These are phyloP conservation scores for Pyrus communis DNA, from an alignment of 306 rosid species.

Conservation along the genomic window DNA sequence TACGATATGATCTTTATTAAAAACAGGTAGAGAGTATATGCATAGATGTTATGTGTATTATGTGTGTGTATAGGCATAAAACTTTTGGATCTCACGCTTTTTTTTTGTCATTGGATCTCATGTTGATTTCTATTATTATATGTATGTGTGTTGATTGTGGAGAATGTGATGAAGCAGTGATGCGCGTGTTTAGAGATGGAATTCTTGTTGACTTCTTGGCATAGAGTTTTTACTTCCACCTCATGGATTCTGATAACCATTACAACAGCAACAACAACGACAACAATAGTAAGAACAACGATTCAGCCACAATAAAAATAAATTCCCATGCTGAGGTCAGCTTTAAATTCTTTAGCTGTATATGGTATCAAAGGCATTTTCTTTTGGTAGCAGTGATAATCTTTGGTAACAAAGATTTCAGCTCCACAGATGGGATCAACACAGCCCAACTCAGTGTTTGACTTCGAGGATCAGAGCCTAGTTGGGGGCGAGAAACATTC, in stretches of 20 bases:
- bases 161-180: conserved; percentile 15
- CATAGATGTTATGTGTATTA: background rate
- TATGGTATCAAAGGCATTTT: background rate
- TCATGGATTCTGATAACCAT: conserved; percentile 19
- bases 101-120: too few species aligned
- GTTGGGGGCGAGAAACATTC: conserved; percentile 28
- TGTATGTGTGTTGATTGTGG: conserved; percentile 6
- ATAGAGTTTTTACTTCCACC: conserved; percentile 3
- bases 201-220: conserved; percentile 17
- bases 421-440: conserved; percentile 29
- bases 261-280: background rate
- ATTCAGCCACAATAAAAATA: conserved; percentile 10
- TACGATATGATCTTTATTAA: background rate
- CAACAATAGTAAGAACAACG: background rate
- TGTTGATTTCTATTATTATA: too few species aligned
- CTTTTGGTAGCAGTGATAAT: background rate
- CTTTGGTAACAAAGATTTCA: background rate
- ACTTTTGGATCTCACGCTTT: too few species aligned
- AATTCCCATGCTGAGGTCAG: conserved; percentile 31
- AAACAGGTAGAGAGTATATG: background rate
- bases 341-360: background rate
- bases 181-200: conserved; percentile 29
- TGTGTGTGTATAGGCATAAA: background rate
- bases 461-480: conserved; percentile 34
- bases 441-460: conserved; percentile 16